These are phyloP conservation scores for Filobasidium wieringae DNA, from an alignment of 768 basidiomycete species.

Conservation along the genomic window DNA sequence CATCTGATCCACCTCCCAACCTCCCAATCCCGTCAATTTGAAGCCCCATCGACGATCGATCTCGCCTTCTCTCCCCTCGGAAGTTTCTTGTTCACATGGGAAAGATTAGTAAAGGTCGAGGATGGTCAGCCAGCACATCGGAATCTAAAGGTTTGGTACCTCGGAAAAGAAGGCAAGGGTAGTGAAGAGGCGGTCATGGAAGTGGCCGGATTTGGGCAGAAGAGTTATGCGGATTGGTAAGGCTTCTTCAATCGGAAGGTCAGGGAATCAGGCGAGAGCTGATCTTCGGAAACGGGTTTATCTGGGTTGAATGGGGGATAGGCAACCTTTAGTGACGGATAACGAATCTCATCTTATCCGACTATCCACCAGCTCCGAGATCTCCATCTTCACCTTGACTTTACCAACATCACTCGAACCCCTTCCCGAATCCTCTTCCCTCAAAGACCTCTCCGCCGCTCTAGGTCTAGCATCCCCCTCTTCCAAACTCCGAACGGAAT, in stretches of 20 bases:
- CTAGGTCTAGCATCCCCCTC: constrained; percentile 19
- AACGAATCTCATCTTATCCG: constrained; percentile 34
- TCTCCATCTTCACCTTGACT: constrained; percentile 42
- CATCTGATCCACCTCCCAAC: constrained; percentile 49
- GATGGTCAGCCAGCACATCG: constrained; percentile 74
- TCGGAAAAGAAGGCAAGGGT: constrained; percentile 39
- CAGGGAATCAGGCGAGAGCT: not conserved
- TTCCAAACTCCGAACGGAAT: constrained; percentile 14
- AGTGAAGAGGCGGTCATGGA: constrained; percentile 56
- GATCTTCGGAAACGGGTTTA: too few relatives aligned
- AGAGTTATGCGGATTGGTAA: constrained; percentile 75
- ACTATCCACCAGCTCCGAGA: constrained; percentile 21
- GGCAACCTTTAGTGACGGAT: constrained; percentile 37
- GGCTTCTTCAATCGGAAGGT: constrained; percentile 6
- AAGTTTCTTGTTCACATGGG: constrained; percentile 89
- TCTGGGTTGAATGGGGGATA: too few relatives aligned
- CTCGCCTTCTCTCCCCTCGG: constrained; percentile 85
- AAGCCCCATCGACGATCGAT: constrained; percentile 67
- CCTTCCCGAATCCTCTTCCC: constrained; percentile 4
- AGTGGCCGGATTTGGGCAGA: constrained; percentile 75
- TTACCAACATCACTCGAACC: constrained; percentile 41
- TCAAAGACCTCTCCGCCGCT: constrained; percentile 11
- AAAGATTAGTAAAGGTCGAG: constrained; percentile 83
- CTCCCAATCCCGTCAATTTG: constrained; percentile 52
- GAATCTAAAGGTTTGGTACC: constrained; percentile 84